Evolutionary conservation across 805 yeast genomes (phyloP).

Genomic region (Ogataea haglerorum): DNA sequence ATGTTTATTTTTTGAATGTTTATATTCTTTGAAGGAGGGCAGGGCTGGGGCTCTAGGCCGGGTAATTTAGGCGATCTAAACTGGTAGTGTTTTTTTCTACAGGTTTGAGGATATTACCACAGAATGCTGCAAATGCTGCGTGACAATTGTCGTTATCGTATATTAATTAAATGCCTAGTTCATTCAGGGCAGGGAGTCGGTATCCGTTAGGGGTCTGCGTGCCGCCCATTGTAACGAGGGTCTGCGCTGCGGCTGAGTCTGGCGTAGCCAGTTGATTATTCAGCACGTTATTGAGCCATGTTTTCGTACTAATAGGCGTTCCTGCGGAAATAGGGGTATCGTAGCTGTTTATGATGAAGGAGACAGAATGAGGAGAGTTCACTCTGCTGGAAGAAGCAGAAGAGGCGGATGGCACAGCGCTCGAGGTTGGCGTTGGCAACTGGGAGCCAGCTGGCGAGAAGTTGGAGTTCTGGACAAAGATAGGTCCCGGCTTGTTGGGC

Average conservation of each 20-base stretch:
- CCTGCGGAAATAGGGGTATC: constrained; percentile 7
- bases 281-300: constrained; percentile 22
- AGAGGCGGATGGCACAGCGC: constrained; percentile 13
- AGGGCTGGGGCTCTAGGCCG: constrained; percentile 3
- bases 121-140: background rate
- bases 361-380: constrained; percentile 20
- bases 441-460: constrained; percentile 17
- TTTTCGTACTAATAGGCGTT: constrained; percentile 13
- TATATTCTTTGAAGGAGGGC: constrained; percentile 5
- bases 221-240: constrained; percentile 4
- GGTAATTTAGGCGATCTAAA: background rate
- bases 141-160: background rate
- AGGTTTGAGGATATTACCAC: background rate
- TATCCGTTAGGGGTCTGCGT: constrained; percentile 5
- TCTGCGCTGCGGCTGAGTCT: constrained; percentile 9
- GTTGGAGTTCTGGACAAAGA: constrained; percentile 25
- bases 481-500: constrained; percentile 31
- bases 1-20: constrained; percentile 9
- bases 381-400: constrained; percentile 13
- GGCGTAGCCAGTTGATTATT: constrained; percentile 10
- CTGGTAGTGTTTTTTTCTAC: background rate
- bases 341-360: constrained; percentile 16
- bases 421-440: constrained; percentile 21
- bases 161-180: constrained; percentile 19
- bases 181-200: constrained; percentile 26